Conservation (phyloP, 106 monocot species). For the Cymbidium sinense region DNA sequence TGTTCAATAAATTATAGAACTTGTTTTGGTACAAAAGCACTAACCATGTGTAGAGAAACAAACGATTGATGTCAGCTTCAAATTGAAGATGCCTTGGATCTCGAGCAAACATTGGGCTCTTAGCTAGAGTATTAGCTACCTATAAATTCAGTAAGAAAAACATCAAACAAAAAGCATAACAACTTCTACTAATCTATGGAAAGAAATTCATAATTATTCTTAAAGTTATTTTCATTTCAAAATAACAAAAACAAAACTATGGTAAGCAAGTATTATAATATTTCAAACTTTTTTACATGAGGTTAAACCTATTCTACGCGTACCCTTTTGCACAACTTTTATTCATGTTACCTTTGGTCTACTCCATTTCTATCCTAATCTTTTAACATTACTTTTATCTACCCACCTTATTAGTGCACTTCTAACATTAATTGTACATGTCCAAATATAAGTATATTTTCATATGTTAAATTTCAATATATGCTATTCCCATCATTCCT, state of each 20-base stretch:
- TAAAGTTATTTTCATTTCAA: not conserved
- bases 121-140: constrained; percentile 45
- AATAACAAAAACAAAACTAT: not conserved
- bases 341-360: not conserved
- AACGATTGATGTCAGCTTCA: constrained; percentile 87
- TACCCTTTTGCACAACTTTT: not conserved
- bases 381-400: not conserved
- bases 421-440: not conserved
- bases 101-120: constrained; percentile 63
- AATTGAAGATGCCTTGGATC: constrained; percentile 94
- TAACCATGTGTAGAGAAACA: constrained; percentile 93
- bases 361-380: not conserved
- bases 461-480: not conserved
- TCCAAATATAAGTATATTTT: too few relatives aligned
- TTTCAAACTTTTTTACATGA: not conserved
- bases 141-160: not conserved
- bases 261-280: not conserved
- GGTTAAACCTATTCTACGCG: not conserved
- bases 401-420: not conserved
- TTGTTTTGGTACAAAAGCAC: not conserved
- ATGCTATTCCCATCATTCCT: not conserved
- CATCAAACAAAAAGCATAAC: not conserved
- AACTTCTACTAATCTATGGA: not conserved
- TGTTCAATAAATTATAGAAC: not conserved
- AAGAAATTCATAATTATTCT: not conserved